These are phyloP conservation scores for Torulaspora quercuum DNA, from an alignment of 805 yeast species.

Conservation along the genomic window DNA sequence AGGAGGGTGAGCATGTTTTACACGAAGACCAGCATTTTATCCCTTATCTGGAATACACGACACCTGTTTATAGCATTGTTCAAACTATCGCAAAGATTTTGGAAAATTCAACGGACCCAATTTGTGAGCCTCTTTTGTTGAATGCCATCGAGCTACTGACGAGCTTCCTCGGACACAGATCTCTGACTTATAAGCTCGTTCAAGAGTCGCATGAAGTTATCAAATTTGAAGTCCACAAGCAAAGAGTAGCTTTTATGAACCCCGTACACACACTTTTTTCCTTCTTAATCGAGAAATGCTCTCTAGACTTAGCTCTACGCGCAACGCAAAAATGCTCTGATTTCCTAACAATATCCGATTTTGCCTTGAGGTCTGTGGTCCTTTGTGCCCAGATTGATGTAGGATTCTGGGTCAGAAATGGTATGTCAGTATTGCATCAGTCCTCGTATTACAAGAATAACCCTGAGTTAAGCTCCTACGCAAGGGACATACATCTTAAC, in stretches of 20 bases:
- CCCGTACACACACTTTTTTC: conserved; percentile 60
- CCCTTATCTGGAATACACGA: conserved; percentile 48
- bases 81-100: conserved; percentile 37
- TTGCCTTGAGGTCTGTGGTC: conserved; percentile 57
- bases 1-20: conserved; percentile 66
- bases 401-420: conserved; percentile 76
- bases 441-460: conserved; percentile 49
- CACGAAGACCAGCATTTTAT: conserved; percentile 51
- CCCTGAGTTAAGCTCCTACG: conserved; percentile 52
- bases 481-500: conserved; percentile 68
- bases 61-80: conserved; percentile 43
- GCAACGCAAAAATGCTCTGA: conserved; percentile 32
- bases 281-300: conserved; percentile 32
- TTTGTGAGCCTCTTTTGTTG: conserved; percentile 19
- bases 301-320: conserved; percentile 24
- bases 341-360: conserved; percentile 50
- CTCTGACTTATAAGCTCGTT: conserved; percentile 26
- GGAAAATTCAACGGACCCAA: conserved; percentile 16
- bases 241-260: conserved; percentile 53
- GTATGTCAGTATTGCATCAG: conserved; percentile 50
- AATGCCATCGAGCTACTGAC: conserved; percentile 39
- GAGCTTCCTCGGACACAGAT: conserved; percentile 31
- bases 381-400: conserved; percentile 57
- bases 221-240: conserved; percentile 45
- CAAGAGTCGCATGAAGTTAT: conserved; percentile 30